Evolutionary conservation across 1,284 basidiomycete genomes (phyloP).

Genomic region (Cryptococcus sp.): DNA sequence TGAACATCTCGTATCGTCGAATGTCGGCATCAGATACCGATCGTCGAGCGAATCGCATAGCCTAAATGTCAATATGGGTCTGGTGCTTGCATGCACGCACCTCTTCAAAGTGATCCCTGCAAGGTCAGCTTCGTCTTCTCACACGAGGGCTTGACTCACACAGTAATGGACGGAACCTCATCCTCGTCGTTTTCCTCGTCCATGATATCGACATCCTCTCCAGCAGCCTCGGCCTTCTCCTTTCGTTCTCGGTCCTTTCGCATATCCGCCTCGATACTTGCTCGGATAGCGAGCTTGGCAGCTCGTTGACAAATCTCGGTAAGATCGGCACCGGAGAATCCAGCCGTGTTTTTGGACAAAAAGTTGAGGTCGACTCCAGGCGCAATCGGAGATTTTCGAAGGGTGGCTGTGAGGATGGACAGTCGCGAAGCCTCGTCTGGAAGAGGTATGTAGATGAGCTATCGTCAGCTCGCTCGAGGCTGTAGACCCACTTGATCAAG

Average conservation of each 20-base stretch:
- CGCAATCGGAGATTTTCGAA: constrained; percentile 89
- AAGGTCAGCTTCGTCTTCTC: constrained; percentile 1
- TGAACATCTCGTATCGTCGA: constrained; percentile 52
- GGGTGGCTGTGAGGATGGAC: constrained; percentile 82
- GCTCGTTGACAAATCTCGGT: constrained; percentile 98
- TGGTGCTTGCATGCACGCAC: constrained; percentile 60
- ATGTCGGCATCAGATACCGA: constrained; percentile 94
- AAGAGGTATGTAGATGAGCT: constrained; percentile 86
- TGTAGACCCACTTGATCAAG: constrained; percentile 59
- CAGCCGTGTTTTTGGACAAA: constrained; percentile 90
- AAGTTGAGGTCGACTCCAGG: constrained; percentile 78
- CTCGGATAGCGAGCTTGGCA: constrained; percentile 82
- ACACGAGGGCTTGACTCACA: constrained; percentile 44
- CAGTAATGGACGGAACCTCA: constrained; percentile 92
- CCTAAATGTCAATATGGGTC: constrained; percentile 9
- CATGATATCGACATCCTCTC: constrained; percentile 60
- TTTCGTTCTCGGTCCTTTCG: constrained; percentile 70
- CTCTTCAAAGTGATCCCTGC: constrained; percentile 89
- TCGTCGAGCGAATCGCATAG: constrained; percentile 60
- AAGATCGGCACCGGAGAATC: constrained; percentile 98
- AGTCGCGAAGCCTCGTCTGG: constrained; percentile 89
- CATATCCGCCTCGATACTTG: constrained; percentile 91
- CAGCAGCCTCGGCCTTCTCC: constrained; percentile 70
- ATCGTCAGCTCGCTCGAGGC: constrained; percentile 32
- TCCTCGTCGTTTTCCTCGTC: constrained; percentile 62